Base-by-base conservation (phyloP, 2,329 filamentous ascomycete species). In the Myriosclerotinia scirpicola region DNA sequence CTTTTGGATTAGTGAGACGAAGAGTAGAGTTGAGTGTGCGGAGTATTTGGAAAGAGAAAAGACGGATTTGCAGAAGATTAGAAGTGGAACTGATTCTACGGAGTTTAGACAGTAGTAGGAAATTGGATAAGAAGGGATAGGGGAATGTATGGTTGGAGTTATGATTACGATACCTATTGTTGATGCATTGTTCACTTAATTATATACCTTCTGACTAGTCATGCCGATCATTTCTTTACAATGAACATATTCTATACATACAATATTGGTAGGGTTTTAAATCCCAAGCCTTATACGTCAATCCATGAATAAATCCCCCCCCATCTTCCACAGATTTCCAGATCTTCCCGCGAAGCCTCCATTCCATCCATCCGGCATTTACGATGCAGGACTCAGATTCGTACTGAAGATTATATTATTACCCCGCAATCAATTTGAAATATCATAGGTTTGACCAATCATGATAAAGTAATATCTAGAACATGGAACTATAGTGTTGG, bases 1-100 rank as follows among this genome's bases (percentile, higher is more conserved):
- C 11, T 75, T 75, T 67, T 75, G 74, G 63, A 74, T 76, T 30
- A 73, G 70, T 44, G 73, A 73, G 40, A 64, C 54, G 9, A 75
- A 75, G 67, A 75, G 74, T 46, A 67, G 71, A 58, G 69, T 68
- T 46, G 74, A 76, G 56, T 76, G 74, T 66, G 71, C 72, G 6
- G 73, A 69, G 44, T 76, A 76, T 64, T 60, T 76, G n/a, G 67
- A 64, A 20, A 53, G 63, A 44, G 74, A 76, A 55, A 73, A 69
- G 36, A 40, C 52, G 2, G 68, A 69, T 52, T 67, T 76, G 52
- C 68, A 74, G 36, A 74, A 74, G 56, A 59, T 68, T 38, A 22
- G 34, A 34, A 44, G 20, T 15, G 50, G 56, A 26, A 22, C 44
- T 38, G 44, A 14, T 50, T 50, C 56, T 20, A 34, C 30, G 4